phyloP scores from a whole-genome alignment of 768 basidiomycete genomes.

The Kwoniella sp. region DNA sequence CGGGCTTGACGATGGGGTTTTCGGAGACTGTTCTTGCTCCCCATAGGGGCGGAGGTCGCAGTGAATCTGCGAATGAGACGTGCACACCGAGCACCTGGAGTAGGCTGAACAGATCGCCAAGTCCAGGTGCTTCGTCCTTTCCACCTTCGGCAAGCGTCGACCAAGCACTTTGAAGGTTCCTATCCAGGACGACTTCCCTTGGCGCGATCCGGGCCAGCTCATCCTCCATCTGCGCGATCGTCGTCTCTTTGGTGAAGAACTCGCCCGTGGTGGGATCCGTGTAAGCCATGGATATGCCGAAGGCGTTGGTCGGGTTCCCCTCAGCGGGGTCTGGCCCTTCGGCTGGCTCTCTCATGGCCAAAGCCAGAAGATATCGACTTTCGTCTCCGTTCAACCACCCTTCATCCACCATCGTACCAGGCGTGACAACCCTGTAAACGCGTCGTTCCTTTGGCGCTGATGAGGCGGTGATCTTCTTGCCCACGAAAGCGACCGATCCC shows the following conservation, averaged over 20 bases:
- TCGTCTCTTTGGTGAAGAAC: slow-evolving; percentile 69
- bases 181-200: slow-evolving; percentile 68
- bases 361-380: slow-evolving; percentile 82
- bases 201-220: slow-evolving; percentile 77
- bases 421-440: slow-evolving; percentile 81
- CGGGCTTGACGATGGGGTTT: background rate
- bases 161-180: slow-evolving; percentile 9
- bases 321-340: background rate
- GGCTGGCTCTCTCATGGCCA: no score
- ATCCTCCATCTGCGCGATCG: slow-evolving; percentile 62
- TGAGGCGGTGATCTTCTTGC: slow-evolving; percentile 6
- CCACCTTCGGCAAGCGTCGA: background rate
- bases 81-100: slow-evolving; percentile 30
- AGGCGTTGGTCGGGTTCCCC: background rate
- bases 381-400: slow-evolving; percentile 77
- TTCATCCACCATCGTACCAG: slow-evolving; percentile 91
- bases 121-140: background rate
- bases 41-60: slow-evolving; percentile 3
- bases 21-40: background rate
- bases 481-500: slow-evolving; percentile 20
- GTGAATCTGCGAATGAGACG: slow-evolving; percentile 35
- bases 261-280: slow-evolving; percentile 89
- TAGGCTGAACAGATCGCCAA: slow-evolving; percentile 21
- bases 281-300: slow-evolving; percentile 54
- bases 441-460: slow-evolving; percentile 54